Conservation (phyloP, 2,329 filamentous ascomycete species). For the Fusarium torulosum region DNA sequence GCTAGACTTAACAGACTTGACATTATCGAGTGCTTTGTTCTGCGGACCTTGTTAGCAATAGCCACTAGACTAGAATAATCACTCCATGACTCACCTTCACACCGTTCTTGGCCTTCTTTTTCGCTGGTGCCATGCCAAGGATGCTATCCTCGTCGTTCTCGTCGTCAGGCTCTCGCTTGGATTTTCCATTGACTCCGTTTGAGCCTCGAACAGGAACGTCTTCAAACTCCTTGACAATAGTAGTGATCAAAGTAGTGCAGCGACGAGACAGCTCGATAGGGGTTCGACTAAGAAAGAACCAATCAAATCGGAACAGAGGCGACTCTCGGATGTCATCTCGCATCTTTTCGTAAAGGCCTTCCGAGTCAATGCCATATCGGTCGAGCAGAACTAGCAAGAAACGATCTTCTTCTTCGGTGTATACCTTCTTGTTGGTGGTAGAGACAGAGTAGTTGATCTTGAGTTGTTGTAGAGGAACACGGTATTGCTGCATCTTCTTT, state of each 20-base stretch:
- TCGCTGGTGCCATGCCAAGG: conserved; percentile 83
- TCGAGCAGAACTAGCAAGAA: conserved; percentile 95
- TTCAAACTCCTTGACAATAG: conserved; percentile 95
- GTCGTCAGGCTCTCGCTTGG: conserved; percentile 81
- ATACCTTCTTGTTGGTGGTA: conserved; percentile 99
- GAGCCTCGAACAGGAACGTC: conserved; percentile 66
- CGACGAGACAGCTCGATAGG: conserved; percentile 92
- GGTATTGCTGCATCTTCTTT: conserved; percentile 96
- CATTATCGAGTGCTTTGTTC: conserved; percentile 93
- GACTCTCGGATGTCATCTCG: conserved; percentile 97
- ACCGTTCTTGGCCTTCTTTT: conserved; percentile 93
- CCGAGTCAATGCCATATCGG: conserved; percentile 90
- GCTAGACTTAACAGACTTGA: conserved; percentile 86
- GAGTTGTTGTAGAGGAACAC: conserved; percentile 96
- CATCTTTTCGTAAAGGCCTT: conserved; percentile 91
- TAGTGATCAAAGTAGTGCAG: conserved; percentile 93
- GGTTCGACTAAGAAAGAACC: conserved; percentile 98
- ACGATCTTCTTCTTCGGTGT: conserved; percentile 97
- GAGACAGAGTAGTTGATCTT: conserved; percentile 99
- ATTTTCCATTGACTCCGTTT: conserved; percentile 74
- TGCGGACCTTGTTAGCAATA: conserved; percentile 55
- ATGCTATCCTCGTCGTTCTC: conserved; percentile 88
- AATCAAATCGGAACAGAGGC: conserved; percentile 96
- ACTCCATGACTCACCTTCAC: conserved; percentile 75
- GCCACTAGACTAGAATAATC: neutral